A percentile compares a stretch with the other conserved stretches of the same genome.
Conservation (phyloP, 345 rosid species). For the Garcia nutans region DNA sequence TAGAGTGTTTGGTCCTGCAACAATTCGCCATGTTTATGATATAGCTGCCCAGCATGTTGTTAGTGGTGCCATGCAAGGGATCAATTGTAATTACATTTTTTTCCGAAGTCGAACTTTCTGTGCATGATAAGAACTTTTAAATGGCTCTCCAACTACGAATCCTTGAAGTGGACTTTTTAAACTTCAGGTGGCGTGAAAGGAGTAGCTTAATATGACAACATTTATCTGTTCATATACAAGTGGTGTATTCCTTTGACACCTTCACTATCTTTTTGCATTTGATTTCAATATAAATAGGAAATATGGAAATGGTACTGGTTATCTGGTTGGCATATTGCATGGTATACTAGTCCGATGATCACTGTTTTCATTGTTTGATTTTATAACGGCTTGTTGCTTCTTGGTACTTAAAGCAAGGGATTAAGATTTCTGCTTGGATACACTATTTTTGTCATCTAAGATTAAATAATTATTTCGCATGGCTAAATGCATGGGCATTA, state of each 20-base stretch:
- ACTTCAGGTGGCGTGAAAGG: background rate
- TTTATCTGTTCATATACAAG: background rate
- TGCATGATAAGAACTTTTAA: background rate
- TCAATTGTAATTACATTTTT: constrained; percentile 55
- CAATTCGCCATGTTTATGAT: constrained; percentile 81
- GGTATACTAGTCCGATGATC: background rate
- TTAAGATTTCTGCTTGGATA: background rate
- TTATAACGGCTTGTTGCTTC: background rate
- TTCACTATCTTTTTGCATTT: background rate
- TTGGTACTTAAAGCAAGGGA: background rate
- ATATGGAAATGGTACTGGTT: background rate
- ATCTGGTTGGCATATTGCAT: background rate
- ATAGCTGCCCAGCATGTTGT: constrained; percentile 82
- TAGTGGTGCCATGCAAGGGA: constrained; percentile 76
- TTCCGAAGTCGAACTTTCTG: background rate
- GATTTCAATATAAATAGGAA: background rate
- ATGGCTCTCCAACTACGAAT: background rate
- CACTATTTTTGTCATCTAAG: background rate
- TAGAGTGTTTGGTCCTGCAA: constrained; percentile 84
- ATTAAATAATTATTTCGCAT: background rate
- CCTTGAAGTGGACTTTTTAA: background rate
- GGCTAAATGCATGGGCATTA: background rate
- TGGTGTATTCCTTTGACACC: background rate
- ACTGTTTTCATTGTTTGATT: background rate
- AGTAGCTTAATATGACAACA: background rate